A percentile compares a stretch with the other conserved stretches of the same genome.
Conservation (phyloP, 192 early-diverging fungal species). For the Coemansia sp. region DNA sequence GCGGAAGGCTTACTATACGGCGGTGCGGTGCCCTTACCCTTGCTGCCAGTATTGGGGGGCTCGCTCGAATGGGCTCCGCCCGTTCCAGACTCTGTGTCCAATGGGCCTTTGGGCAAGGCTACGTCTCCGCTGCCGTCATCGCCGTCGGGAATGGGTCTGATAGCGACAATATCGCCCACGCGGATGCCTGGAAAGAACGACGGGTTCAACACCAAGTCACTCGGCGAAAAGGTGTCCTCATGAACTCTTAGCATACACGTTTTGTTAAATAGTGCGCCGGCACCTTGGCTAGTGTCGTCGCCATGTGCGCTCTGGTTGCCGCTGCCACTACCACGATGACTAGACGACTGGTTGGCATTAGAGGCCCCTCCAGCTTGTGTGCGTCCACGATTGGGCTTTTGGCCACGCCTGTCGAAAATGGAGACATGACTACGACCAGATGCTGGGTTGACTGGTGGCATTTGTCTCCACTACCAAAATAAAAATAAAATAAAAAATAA, state of each 20-base stretch:
- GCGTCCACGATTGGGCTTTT: slow-evolving; percentile 27
- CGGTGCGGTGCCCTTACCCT: slow-evolving; percentile 2
- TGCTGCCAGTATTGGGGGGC: neutral
- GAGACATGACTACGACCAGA: slow-evolving; percentile 28
- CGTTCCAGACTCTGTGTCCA: slow-evolving; percentile 24
- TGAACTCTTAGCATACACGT: slow-evolving; percentile 45
- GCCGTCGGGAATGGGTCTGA: slow-evolving; percentile 29
- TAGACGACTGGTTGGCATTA: neutral
- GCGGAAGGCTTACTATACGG: neutral
- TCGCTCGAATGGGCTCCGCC: slow-evolving; percentile 15
- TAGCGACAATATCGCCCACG: slow-evolving; percentile 53
- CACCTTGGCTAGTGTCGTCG: slow-evolving; percentile 25
- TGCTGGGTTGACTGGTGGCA: slow-evolving; percentile 20
- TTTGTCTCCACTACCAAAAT: slow-evolving; percentile 3
- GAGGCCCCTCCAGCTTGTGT: slow-evolving; percentile 22
- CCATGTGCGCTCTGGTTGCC: slow-evolving; percentile 12
- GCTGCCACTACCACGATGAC: slow-evolving; percentile 7
- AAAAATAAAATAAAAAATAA: neutral
- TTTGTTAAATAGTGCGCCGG: slow-evolving; percentile 36
- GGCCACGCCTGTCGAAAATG: slow-evolving; percentile 46
- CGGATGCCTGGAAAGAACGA: slow-evolving; percentile 47
- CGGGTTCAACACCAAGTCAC: slow-evolving; percentile 50
- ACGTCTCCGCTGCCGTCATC: slow-evolving; percentile 23
- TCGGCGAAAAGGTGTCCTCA: slow-evolving; percentile 37
- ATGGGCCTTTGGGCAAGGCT: slow-evolving; percentile 25